Conservation (phyloP, 768 basidiomycete genomes). For the Lentinula lateritia region DNA sequence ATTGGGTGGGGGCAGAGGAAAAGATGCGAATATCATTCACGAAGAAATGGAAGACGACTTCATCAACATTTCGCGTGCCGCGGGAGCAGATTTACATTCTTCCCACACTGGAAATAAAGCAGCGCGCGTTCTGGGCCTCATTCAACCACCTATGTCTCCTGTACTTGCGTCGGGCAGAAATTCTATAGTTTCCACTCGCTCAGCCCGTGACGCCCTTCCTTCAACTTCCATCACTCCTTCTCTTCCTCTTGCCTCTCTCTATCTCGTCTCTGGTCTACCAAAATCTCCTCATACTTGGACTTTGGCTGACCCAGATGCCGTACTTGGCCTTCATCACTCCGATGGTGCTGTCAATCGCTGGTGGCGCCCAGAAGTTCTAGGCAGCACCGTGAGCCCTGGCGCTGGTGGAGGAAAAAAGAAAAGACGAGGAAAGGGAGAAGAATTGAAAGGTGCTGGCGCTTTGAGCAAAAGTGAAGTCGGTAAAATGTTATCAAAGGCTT, state of each 20-base stretch:
- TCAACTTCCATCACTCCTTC: constrained; percentile 62
- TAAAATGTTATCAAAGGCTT: constrained; percentile 86
- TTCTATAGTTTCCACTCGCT: constrained; percentile 74
- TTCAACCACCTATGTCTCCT: constrained; percentile 78
- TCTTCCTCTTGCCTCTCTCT: constrained; percentile 75
- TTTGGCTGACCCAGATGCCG: constrained; percentile 77
- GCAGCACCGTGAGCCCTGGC: constrained; percentile 81
- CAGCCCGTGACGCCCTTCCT: constrained; percentile 50
- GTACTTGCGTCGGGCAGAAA: constrained; percentile 73
- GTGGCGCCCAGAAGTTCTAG: constrained; percentile 90
- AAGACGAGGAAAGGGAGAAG: constrained; percentile 60
- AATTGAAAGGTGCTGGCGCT: constrained; percentile 72
- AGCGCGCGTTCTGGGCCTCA: constrained; percentile 70
- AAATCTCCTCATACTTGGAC: constrained; percentile 91
- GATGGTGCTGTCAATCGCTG: constrained; percentile 84
- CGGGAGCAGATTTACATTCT: not conserved
- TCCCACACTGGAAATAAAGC: constrained; percentile 46
- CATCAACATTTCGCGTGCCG: not conserved
- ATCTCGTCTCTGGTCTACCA: constrained; percentile 84
- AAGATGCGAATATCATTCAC: not conserved
- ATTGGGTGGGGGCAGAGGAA: not conserved
- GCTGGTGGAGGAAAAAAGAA: constrained; percentile 77
- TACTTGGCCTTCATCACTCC: constrained; percentile 73
- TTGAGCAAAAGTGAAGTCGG: constrained; percentile 83
- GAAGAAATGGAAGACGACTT: not conserved